Percentiles rank a stretch among this genome's conserved stretches.
These are phyloP conservation scores for Crucibulum cyathiforme DNA, from an alignment of 1,284 basidiomycete species.

Conservation along the genomic window DNA sequence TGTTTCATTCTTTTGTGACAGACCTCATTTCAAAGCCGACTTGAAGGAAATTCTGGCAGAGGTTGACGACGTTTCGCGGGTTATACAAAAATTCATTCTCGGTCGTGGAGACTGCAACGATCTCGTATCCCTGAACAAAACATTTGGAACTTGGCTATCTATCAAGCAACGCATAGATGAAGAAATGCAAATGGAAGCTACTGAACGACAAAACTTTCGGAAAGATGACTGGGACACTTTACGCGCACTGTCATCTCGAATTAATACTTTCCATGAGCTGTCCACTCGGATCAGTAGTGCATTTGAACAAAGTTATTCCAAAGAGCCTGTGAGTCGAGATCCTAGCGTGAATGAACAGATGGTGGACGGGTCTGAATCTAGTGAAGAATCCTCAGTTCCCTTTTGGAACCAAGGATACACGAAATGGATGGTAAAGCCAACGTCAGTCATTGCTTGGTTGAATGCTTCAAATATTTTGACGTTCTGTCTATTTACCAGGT, in stretches of 20 bases:
- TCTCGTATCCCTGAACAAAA: slow-evolving; percentile 65
- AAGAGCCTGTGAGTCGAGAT: not conserved
- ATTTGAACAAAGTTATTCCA: slow-evolving; percentile 44
- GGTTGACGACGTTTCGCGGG: slow-evolving; percentile 77
- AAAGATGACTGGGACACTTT: slow-evolving; percentile 60
- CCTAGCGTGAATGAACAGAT: slow-evolving; percentile 10
- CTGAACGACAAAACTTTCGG: slow-evolving; percentile 39
- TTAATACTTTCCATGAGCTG: slow-evolving; percentile 64
- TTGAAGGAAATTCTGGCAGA: slow-evolving; percentile 63
- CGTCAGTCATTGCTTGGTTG: slow-evolving; percentile 50
- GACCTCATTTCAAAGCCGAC: slow-evolving; percentile 68
- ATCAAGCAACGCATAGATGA: slow-evolving; percentile 56
- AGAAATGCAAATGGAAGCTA: slow-evolving; percentile 60
- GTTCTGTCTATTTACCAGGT: slow-evolving; percentile 51
- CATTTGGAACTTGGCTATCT: slow-evolving; percentile 63
- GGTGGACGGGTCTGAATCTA: slow-evolving; percentile 10
- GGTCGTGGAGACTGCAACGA: slow-evolving; percentile 74
- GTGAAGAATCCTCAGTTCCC: slow-evolving; percentile 10
- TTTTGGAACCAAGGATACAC: slow-evolving; percentile 33
- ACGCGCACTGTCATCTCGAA: slow-evolving; percentile 59
- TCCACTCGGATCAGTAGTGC: slow-evolving; percentile 65
- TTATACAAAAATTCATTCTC: slow-evolving; percentile 81
- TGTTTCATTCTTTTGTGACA: slow-evolving; percentile 75
- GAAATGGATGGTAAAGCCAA: slow-evolving; percentile 74
- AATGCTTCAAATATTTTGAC: not conserved